phyloP scores from a whole-genome alignment of 305 asterid genomes.

The Rubia tinctorum region DNA sequence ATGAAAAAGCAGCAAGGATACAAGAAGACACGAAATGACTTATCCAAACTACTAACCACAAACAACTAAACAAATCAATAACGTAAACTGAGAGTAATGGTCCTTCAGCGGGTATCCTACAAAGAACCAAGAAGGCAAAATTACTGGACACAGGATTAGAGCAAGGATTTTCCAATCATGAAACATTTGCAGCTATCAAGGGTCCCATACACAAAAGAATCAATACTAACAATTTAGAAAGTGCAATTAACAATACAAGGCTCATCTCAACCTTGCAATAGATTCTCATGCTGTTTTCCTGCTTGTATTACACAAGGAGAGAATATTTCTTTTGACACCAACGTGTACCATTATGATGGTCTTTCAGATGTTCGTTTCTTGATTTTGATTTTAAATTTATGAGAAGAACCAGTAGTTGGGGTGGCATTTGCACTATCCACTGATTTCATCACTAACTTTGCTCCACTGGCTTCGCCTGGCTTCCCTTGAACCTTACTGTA shows the following conservation, averaged over 20 bases:
- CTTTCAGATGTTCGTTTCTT: slow-evolving; percentile 66
- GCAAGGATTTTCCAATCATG: too few species aligned
- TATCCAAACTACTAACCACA: too few species aligned
- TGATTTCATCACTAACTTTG: slow-evolving; percentile 31
- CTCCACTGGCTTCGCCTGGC: slow-evolving; percentile 33
- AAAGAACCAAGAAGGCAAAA: too few species aligned
- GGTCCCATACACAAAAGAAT: too few species aligned
- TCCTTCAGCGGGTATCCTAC: slow-evolving; percentile 41
- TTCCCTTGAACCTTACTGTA: slow-evolving; percentile 18
- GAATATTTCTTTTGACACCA: not conserved
- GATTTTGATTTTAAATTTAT: slow-evolving; percentile 74
- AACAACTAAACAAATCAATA: slow-evolving; percentile 21
- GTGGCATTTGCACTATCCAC: slow-evolving; percentile 36
- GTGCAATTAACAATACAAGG: not conserved
- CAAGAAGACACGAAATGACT: too few species aligned
- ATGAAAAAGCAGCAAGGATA: too few species aligned
- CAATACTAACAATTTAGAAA: too few species aligned
- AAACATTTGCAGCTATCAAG: too few species aligned
- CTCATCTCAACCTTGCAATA: too few species aligned
- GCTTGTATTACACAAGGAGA: too few species aligned
- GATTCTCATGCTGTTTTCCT: not conserved
- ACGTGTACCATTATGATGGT: slow-evolving; percentile 26
- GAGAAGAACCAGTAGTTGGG: slow-evolving; percentile 40
- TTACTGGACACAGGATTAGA: too few species aligned
- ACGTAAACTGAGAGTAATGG: slow-evolving; percentile 83